Base-by-base conservation (phyloP, 2,329 filamentous ascomycete species). In the Plenodomus lindquistii region DNA sequence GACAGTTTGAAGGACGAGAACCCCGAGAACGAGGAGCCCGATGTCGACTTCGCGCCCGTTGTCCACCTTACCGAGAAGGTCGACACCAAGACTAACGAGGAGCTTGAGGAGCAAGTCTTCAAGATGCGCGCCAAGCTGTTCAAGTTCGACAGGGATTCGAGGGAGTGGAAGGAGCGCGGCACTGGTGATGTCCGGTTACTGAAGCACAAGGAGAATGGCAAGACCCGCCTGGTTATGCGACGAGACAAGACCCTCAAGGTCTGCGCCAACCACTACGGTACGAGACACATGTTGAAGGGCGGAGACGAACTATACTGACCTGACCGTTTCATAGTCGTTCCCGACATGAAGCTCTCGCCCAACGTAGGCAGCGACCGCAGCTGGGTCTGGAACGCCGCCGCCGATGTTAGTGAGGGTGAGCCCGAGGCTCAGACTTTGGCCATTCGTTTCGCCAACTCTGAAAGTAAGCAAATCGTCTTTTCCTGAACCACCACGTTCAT, bases 121-220 rank as follows among this genome's bases (percentile, higher is more conserved):
- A 97, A 97, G 87, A 97, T 97, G 93, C 90, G 94, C 68, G 94
- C 94, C 72, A 99, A 99, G 85, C 88, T 99, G 60, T 99, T 99
- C 87, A 93, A 92, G 80, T 99, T 97, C 75, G 87, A 96, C 77
- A 85, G 89, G 65, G 91, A 96, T 44, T 85, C 83, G 65, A 87
- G 87, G 75, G 94, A 97, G 81, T 99, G 94, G 94, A 99, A 97
- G 84, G 94, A 99, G 85, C 88, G 94, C 72, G 94, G 94, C 60
- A 97, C 94, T 59, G 94, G 94, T 67, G 93, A 97, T 69, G 92
- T 97, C 58, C 86, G 93, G 71, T 83, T 99, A 76, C 82, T 99
- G 73, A 97, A 97, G 86, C 94, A 99, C 83, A 94, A 91, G 84
- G 92, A 97, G 81, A 97, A 96, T 75, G 86, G 88, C 78, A 97